Evolutionary conservation across 148 eudicot species (phyloP).

Genomic region (Rhododendron henanense): DNA sequence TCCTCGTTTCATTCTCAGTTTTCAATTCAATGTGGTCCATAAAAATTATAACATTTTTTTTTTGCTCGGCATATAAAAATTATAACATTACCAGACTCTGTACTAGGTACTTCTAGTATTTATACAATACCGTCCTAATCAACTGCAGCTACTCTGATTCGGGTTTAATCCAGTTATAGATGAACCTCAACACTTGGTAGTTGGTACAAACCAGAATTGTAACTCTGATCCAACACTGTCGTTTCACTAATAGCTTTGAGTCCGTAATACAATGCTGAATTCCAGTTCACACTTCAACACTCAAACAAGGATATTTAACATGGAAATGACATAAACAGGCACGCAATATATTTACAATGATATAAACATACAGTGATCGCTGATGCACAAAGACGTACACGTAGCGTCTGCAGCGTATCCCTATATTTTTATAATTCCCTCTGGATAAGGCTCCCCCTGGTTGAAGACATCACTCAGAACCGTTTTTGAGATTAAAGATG

Average conservation of each 20-base stretch:
- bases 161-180: not conserved
- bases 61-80: no score
- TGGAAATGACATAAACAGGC: not conserved
- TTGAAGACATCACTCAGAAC: slow-evolving; percentile 1
- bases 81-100: not conserved
- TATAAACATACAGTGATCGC: not conserved
- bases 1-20: not conserved
- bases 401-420: not conserved
- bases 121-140: not conserved
- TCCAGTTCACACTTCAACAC: not conserved
- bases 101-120: no score
- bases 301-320: not conserved
- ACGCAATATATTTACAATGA: not conserved
- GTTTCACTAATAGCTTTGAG: not conserved
- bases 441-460: not conserved
- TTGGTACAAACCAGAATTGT: no score
- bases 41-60: not conserved
- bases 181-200: not conserved
- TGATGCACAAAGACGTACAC: not conserved
- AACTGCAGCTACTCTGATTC: not conserved
- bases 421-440: not conserved
- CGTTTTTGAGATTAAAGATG: slow-evolving; percentile 3
- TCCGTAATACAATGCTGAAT: not conserved
- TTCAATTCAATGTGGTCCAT: not conserved
- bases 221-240: not conserved